These are phyloP conservation scores for Pythium utonaiense DNA, from an alignment of 352 stramenopile species.

Conservation along the genomic window DNA sequence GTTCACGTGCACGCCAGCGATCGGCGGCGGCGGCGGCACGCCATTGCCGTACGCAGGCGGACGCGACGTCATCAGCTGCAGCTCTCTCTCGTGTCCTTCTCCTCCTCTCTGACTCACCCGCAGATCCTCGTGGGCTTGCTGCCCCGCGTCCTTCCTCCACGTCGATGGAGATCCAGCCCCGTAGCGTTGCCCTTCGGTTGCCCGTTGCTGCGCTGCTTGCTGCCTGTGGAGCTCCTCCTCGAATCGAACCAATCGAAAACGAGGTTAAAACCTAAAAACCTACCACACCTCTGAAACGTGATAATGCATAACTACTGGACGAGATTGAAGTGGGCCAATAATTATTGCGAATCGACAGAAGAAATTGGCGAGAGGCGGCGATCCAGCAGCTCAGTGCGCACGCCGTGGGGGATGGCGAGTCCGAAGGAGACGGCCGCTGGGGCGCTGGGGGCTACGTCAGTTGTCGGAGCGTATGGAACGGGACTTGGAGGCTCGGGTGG, in stretches of 20 bases:
- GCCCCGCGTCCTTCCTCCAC: neutral
- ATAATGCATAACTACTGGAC: conserved; percentile 24
- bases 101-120: neutral
- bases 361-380: no score
- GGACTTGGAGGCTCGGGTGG: neutral
- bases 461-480: neutral
- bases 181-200: conserved; percentile 12
- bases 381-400: no score
- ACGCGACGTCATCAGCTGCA: neutral
- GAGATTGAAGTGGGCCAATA: conserved; percentile 3
- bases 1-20: conserved; percentile 21
- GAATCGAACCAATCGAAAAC: conserved; percentile 25
- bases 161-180: neutral
- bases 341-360: neutral
- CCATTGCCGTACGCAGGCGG: conserved; percentile 19
- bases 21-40: conserved; percentile 25
- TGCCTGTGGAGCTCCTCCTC: conserved; percentile 6
- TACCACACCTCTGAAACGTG: conserved; percentile 17
- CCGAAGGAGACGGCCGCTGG: conserved; percentile 15
- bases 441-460: neutral
- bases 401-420: conserved; percentile 25
- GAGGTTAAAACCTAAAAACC: conserved; percentile 27
- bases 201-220: neutral
- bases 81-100: neutral
- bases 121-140: neutral